Conservation (phyloP, 192 early-diverging fungal genomes). For the Linnemannia exigua region DNA sequence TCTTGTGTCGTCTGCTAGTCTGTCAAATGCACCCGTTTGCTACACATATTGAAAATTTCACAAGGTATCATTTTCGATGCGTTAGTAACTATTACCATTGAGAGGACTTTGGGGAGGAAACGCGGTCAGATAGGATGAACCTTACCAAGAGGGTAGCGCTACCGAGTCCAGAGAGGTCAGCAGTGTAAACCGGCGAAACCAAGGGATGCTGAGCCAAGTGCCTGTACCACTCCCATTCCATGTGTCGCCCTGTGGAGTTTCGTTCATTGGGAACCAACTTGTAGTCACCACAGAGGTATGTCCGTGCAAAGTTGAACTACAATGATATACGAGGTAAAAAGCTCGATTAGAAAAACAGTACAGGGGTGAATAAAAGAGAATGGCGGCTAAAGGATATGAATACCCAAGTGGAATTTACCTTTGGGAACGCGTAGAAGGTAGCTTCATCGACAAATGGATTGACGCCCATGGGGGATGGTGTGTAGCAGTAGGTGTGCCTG, state of each 20-base stretch:
- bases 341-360: not conserved
- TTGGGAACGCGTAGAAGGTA: constrained; percentile 28
- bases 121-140: not conserved
- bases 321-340: not conserved
- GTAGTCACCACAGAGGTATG: constrained; percentile 46
- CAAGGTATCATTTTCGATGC: not conserved
- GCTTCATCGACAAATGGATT: constrained; percentile 32
- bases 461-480: constrained; percentile 45
- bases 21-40: constrained; percentile 51
- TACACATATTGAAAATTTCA: no score
- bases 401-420: constrained; percentile 8
- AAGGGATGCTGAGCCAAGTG: constrained; percentile 50
- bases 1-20: constrained; percentile 42
- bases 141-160: constrained; percentile 24
- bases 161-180: constrained; percentile 16
- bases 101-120: not conserved
- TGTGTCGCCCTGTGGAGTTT: constrained; percentile 11
- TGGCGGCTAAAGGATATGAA: not conserved
- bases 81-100: not conserved
- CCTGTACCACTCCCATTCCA: constrained; percentile 54
- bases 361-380: not conserved
- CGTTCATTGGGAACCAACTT: constrained; percentile 30
- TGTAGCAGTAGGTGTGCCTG: constrained; percentile 39
- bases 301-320: constrained; percentile 47
- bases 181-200: constrained; percentile 39